Evolutionary conservation across 768 basidiomycete genomes (phyloP).

Genomic region (Termitomyces sp.): DNA sequence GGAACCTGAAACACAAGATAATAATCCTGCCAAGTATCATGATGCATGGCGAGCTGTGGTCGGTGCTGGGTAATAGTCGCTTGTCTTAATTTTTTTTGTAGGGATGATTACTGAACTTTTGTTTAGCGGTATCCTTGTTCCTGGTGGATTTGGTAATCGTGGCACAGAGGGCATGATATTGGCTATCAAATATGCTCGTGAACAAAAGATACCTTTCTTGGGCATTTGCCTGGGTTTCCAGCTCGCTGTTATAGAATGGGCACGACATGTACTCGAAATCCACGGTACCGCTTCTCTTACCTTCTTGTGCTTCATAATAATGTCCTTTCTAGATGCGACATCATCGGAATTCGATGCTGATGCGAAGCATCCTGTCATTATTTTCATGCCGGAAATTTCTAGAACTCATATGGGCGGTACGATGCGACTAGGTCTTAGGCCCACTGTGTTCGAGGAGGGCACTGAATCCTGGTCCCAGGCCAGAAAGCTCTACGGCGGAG

Average conservation of each 20-base stretch:
- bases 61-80: conserved; percentile 64
- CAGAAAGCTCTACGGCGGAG: conserved; percentile 79
- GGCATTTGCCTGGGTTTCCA: conserved; percentile 99
- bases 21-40: conserved; percentile 83
- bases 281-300: conserved; percentile 33
- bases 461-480: conserved; percentile 68
- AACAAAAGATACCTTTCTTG: conserved; percentile 91
- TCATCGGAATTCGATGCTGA: conserved; percentile 75
- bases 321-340: conserved; percentile 62
- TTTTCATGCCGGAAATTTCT: conserved; percentile 99
- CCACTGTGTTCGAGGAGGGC: conserved; percentile 78
- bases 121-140: conserved; percentile 88
- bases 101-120: conserved; percentile 4
- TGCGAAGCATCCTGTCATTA: conserved; percentile 65
- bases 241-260: conserved; percentile 93
- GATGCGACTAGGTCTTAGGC: conserved; percentile 99
- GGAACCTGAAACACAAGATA: conserved; percentile 74
- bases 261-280: conserved; percentile 73
- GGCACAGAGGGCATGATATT: conserved; percentile 98
- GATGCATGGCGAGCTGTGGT: conserved; percentile 94
- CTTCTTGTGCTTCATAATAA: not conserved
- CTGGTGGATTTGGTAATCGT: conserved; percentile 90
- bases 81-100: not conserved
- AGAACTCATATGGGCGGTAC: conserved; percentile 98
- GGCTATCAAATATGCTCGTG: conserved; percentile 95